Base-by-base conservation (phyloP, 2,329 filamentous ascomycete genomes). In the Penicillium sp. region DNA sequence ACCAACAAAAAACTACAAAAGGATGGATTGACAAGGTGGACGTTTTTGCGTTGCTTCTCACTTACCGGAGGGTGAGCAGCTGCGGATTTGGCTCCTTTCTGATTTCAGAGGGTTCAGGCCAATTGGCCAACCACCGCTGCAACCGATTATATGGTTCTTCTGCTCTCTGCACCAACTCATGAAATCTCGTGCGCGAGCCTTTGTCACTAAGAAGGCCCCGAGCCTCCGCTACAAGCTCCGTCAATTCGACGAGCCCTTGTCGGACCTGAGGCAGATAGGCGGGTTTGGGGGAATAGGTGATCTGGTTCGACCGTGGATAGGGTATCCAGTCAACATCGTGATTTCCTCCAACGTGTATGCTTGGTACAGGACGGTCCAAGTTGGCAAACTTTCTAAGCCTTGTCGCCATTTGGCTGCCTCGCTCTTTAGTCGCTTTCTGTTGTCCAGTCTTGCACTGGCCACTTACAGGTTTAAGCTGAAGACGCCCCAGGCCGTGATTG, bases 231-330 rank as follows among this genome's bases (percentile, higher is more conserved):
- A 52, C 27, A 3, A 59, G 55, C 21, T 51, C 42, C 1, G 50
- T 50, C 28, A 65, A 35, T 8, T 54, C 41, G 10, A 43, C 48
- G 14, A 58, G 32, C 9, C 51, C 47, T 11, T 35, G 34, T 45
- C 56, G 50, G 13, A 60, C 40, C 27, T 53, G 44, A 25, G 51
- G 52, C n/a, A 65, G 53, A 36, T 53, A 43, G 7, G 55, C 60
- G 7, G 53, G 55, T 31, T 57, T 56, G 27, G 44, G 43, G 6
- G 33, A 29, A 39, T 50, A 61, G 8, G 50, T 51, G n/a, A 54
- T 42, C 6, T 59, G 49, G 28, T 60, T 63, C 13, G 53, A 55
- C 14, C 50, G 57, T 27, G 62, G 62, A 38, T 65, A 65, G 2
- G 62, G 60, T 8, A 31, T 53, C 62, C 62, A 65, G n/a, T 51